These are phyloP conservation scores for Asterella californica DNA, from an alignment of 225 moss, liverwort and hornwort genomes.

Conservation along the genomic window DNA sequence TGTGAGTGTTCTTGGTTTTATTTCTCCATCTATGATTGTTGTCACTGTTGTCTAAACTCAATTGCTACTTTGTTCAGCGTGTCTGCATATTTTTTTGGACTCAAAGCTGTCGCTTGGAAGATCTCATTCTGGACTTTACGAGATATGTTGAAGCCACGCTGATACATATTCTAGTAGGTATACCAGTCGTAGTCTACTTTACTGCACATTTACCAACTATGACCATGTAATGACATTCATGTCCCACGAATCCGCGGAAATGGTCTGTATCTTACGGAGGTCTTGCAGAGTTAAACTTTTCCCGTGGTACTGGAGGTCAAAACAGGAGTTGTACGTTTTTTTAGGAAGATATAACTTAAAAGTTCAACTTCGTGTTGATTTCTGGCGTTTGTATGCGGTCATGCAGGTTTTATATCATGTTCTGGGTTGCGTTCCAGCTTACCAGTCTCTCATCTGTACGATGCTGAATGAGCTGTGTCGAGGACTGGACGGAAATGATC, in stretches of 20 bases:
- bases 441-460: conserved; percentile 58
- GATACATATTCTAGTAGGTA: background rate
- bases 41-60: background rate
- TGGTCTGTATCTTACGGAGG: background rate
- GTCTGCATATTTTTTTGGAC: background rate
- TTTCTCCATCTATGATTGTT: background rate
- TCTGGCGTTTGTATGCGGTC: background rate
- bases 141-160: background rate
- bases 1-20: conserved; percentile 41
- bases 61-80: background rate
- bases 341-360: background rate
- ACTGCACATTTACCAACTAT: background rate
- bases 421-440: conserved; percentile 76
- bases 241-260: background rate
- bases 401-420: conserved; percentile 85
- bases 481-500: conserved; percentile 56
- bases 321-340: background rate
- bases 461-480: conserved; percentile 78
- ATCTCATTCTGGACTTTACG: background rate
- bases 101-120: background rate
- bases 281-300: no score
- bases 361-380: background rate
- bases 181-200: background rate
- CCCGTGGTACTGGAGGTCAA: background rate
- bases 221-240: background rate